phyloP scores from a whole-genome alignment of 129 eudicot species.

The Pseudognaphalium luteoalbum region DNA sequence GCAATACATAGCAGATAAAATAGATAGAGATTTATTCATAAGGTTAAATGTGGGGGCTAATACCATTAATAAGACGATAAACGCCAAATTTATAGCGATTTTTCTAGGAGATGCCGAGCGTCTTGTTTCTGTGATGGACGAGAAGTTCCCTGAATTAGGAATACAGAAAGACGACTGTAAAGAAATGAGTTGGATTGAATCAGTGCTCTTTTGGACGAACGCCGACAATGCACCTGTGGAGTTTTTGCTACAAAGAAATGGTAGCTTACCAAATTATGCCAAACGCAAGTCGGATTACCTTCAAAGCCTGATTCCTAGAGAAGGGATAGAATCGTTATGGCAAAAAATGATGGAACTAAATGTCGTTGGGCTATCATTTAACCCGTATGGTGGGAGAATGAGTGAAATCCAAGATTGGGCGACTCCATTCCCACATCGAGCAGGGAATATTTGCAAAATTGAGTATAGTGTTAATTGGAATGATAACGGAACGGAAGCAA shows the following conservation, averaged over 20 bases:
- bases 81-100: conserved; percentile 21
- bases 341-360: conserved; percentile 30
- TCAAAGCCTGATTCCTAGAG: conserved; percentile 35
- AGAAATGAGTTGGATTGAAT: conserved; percentile 38
- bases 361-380: conserved; percentile 28
- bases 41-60: conserved; percentile 20
- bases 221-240: not conserved
- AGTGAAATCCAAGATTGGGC: conserved; percentile 35
- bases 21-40: conserved; percentile 36
- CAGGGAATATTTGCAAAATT: too few relatives aligned
- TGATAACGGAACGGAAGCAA: too few relatives aligned
- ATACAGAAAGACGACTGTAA: conserved; percentile 28
- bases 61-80: conserved; percentile 16
- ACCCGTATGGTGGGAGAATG: conserved; percentile 53
- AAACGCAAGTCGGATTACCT: conserved; percentile 49
- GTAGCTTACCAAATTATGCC: not conserved
- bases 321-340: conserved; percentile 30
- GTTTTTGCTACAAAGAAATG: conserved; percentile 30
- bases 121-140: conserved; percentile 32
- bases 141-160: conserved; percentile 30
- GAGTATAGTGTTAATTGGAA: too few relatives aligned
- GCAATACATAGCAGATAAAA: conserved; percentile 42
- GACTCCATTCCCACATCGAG: conserved; percentile 17
- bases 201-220: conserved; percentile 27
- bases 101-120: conserved; percentile 33